These are phyloP conservation scores for Cordyceps javanica DNA, from an alignment of 2,329 filamentous ascomycete species.

Conservation along the genomic window DNA sequence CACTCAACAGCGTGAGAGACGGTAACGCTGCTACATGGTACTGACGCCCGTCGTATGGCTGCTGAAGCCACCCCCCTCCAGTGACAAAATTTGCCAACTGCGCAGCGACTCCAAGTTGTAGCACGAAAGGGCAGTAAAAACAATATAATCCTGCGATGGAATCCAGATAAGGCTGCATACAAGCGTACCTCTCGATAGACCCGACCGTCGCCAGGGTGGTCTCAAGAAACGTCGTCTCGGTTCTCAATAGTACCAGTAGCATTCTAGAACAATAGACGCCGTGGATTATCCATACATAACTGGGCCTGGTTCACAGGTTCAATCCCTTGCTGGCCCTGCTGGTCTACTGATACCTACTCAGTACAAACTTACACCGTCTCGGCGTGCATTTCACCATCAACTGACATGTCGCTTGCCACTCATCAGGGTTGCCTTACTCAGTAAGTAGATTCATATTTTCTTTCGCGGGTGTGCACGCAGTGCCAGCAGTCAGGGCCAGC, in stretches of 20 bases:
- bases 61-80: no score
- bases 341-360: background rate
- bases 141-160: background rate
- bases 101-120: background rate
- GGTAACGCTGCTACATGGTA: no score
- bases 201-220: background rate
- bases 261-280: constrained; percentile 1
- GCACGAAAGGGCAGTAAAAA: no score
- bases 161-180: constrained; percentile 1
- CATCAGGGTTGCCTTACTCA: background rate
- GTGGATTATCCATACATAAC: no score
- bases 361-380: background rate
- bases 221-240: background rate
- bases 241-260: no score
- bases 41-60: no score
- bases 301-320: background rate
- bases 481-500: background rate
- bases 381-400: background rate
- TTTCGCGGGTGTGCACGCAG: no score
- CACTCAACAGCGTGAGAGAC: no score
- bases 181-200: no score
- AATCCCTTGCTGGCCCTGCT: background rate
- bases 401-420: background rate
- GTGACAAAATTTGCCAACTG: background rate
- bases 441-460: background rate